Conservation (phyloP, 2,329 filamentous ascomycete species). For the Cryoendolithus antarcticus region DNA sequence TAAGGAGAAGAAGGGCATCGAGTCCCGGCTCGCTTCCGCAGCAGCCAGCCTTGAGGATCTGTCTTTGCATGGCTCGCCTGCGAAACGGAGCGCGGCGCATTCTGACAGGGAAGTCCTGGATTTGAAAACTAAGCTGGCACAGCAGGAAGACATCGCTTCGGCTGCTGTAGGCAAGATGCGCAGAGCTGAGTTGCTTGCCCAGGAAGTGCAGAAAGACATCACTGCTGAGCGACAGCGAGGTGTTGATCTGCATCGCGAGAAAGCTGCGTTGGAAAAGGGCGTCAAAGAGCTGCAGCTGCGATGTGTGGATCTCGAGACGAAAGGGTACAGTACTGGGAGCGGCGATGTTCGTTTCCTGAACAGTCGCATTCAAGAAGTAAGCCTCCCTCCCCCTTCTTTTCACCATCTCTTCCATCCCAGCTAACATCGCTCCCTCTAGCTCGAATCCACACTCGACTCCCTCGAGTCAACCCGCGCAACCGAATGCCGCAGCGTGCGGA, state of each 20-base stretch:
- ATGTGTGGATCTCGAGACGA: slow-evolving; percentile 88
- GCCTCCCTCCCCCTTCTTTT: slow-evolving; percentile 18
- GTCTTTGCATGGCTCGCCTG: slow-evolving; percentile 62
- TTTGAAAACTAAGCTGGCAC: slow-evolving; percentile 75
- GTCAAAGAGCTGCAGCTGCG: slow-evolving; percentile 82
- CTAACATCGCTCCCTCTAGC: slow-evolving; percentile 22
- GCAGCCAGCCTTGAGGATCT: slow-evolving; percentile 82
- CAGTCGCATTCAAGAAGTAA: slow-evolving; percentile 87
- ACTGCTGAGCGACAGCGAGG: slow-evolving; percentile 71
- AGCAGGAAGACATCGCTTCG: slow-evolving; percentile 83
- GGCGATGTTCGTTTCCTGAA: slow-evolving; percentile 93
- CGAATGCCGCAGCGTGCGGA: slow-evolving; percentile 77
- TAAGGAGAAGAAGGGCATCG: slow-evolving; percentile 82
- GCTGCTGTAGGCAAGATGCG: slow-evolving; percentile 97
- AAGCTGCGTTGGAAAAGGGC: slow-evolving; percentile 76
- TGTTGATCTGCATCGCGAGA: slow-evolving; percentile 75
- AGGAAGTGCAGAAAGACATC: slow-evolving; percentile 89
- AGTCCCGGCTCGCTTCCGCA: slow-evolving; percentile 74
- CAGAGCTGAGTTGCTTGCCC: slow-evolving; percentile 71
- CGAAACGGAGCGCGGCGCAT: slow-evolving; percentile 76
- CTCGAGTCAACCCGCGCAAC: slow-evolving; percentile 69
- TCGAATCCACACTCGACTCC: slow-evolving; percentile 59
- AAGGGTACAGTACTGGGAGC: slow-evolving; percentile 87
- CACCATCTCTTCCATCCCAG: slow-evolving; percentile 5
- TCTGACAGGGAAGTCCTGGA: slow-evolving; percentile 83